Evolutionary conservation across 805 yeast genomes (phyloP).

Genomic region (Isabelozyma gotoi): DNA sequence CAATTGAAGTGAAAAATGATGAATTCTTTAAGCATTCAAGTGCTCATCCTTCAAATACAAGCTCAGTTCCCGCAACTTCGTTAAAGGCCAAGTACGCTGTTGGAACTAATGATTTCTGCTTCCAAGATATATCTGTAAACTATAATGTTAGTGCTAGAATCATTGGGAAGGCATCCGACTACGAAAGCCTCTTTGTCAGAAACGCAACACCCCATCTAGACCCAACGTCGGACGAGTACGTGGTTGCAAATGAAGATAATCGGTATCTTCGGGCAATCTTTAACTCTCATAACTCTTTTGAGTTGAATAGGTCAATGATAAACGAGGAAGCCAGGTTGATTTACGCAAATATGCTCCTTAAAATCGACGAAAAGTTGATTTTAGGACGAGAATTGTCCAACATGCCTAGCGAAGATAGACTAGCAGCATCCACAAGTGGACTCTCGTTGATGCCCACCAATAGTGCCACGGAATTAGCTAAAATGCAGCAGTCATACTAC

Average conservation of each 20-base stretch:
- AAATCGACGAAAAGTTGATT: constrained; percentile 27
- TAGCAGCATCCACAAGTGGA: constrained; percentile 3
- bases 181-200: constrained; percentile 15
- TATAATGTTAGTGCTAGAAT: constrained; percentile 37
- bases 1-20: not conserved
- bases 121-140: constrained; percentile 26
- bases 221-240: constrained; percentile 24
- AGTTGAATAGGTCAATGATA: constrained; percentile 28
- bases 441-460: constrained; percentile 14
- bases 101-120: constrained; percentile 25
- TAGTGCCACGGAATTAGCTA: constrained; percentile 24
- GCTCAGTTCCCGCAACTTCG: not conserved
- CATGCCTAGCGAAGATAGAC: constrained; percentile 6
- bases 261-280: constrained; percentile 26
- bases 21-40: not conserved
- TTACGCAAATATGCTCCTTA: constrained; percentile 23
- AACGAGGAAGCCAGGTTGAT: constrained; percentile 33
- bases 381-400: constrained; percentile 21
- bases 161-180: constrained; percentile 35
- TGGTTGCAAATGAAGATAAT: constrained; percentile 27
- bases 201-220: constrained; percentile 11
- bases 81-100: not conserved
- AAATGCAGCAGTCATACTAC: constrained; percentile 28
- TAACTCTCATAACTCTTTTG: constrained; percentile 20
- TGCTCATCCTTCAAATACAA: not conserved